Conservation (phyloP, 768 basidiomycete species). For the Amanita fuliginea region DNA sequence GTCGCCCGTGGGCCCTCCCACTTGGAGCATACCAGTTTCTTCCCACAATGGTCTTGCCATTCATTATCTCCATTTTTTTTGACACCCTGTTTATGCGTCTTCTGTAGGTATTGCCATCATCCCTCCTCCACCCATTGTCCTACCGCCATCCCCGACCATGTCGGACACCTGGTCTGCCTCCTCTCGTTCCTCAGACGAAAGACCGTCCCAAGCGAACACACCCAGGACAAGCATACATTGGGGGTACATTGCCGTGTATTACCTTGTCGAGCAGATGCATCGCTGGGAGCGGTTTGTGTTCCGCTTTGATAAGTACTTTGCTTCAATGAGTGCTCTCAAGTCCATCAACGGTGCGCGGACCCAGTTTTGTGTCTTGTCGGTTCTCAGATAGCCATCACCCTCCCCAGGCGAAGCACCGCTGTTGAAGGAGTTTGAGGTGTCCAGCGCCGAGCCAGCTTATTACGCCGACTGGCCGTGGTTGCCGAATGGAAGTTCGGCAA, state of each 20-base stretch:
- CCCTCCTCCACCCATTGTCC: conserved; percentile 30
- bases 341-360: conserved; percentile 50
- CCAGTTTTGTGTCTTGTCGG: conserved; percentile 4
- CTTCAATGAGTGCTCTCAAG: conserved; percentile 63
- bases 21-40: conserved; percentile 22
- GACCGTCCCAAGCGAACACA: conserved; percentile 15
- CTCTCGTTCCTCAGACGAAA: conserved; percentile 13
- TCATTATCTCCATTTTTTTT: conserved; percentile 11
- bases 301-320: conserved; percentile 66
- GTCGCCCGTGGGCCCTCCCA: conserved; percentile 19
- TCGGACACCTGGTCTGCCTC: conserved; percentile 11
- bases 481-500: conserved; percentile 34
- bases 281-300: conserved; percentile 79
- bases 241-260: conserved; percentile 74
- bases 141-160: conserved; percentile 30
- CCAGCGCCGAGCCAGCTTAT: conserved; percentile 51
- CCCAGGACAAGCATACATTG: conserved; percentile 51
- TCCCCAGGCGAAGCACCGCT: conserved; percentile 59
- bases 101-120: conserved; percentile 15
- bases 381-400: conserved; percentile 7
- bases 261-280: conserved; percentile 70
- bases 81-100: conserved; percentile 13
- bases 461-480: conserved; percentile 70
- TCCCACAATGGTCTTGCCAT: conserved; percentile 17
- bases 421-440: conserved; percentile 68